Evolutionary conservation across 345 rosid genomes (phyloP).

Genomic region (Stellera chamaejasme): DNA sequence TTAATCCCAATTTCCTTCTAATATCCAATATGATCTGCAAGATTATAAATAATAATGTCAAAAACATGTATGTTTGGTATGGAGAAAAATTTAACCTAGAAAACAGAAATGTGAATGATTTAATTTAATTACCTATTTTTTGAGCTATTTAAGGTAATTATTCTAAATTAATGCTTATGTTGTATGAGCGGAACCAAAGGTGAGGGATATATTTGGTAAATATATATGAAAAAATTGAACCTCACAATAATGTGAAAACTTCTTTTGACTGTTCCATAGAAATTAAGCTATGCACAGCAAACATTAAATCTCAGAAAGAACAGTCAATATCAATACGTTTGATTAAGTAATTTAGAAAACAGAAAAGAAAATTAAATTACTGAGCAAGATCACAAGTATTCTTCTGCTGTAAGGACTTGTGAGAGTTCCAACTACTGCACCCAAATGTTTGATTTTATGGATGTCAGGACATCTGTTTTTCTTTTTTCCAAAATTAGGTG

Average conservation of each 20-base stretch:
- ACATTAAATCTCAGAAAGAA: neutral
- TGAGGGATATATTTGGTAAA: neutral
- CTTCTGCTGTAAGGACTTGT: neutral
- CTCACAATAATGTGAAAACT: neutral
- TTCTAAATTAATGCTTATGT: no score
- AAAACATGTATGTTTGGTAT: no score
- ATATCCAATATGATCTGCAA: neutral
- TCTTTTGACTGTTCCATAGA: neutral
- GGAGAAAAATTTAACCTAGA: no score
- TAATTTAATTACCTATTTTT: no score
- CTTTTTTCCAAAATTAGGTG: conserved; percentile 4
- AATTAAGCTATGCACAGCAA: neutral
- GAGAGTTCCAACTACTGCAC: conserved; percentile 9
- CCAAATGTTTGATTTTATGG: neutral
- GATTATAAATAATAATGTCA: no score
- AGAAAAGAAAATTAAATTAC: neutral
- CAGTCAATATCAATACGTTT: neutral
- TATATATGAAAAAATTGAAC: neutral
- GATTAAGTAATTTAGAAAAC: neutral
- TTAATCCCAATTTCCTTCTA: conserved; percentile 1
- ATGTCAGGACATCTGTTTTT: neutral
- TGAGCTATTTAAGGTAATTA: no score
- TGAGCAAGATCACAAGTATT: neutral
- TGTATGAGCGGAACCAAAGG: neutral
- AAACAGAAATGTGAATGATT: no score